Percentiles rank a stretch among this genome's conserved stretches.
These are phyloP conservation scores for Exserohilum rostratum DNA, from an alignment of 2,329 filamentous ascomycete species.

Conservation along the genomic window DNA sequence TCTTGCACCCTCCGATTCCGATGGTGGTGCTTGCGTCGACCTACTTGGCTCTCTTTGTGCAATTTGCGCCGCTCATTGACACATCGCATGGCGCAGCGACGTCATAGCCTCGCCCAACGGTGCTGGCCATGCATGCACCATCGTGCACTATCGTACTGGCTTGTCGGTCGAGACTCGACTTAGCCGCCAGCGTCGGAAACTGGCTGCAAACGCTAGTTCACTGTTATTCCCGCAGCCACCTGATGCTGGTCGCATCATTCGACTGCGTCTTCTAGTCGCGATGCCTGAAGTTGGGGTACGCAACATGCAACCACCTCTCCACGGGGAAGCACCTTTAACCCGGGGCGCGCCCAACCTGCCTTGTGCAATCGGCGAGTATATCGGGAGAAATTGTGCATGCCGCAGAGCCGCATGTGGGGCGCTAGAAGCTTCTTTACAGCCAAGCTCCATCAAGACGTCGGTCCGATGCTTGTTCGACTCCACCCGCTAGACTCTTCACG, in stretches of 20 bases:
- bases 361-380: constrained; percentile 6
- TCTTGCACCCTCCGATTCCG: constrained; percentile 7
- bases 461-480: constrained; percentile 28
- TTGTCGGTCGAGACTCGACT: constrained; percentile 4
- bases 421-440: constrained; percentile 41
- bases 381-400: constrained; percentile 24
- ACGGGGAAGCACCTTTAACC: background rate
- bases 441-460: constrained; percentile 36
- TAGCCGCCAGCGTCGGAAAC: background rate
- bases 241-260: constrained; percentile 4
- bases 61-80: constrained; percentile 11
- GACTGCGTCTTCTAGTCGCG: background rate
- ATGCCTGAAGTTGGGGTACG: background rate
- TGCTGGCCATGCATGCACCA: constrained; percentile 1
- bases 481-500: constrained; percentile 25
- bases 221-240: constrained; percentile 7
- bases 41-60: background rate
- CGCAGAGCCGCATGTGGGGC: constrained; percentile 39
- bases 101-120: constrained; percentile 2
- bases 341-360: constrained; percentile 4
- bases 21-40: constrained; percentile 5
- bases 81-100: constrained; percentile 2
- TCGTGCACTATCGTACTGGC: background rate
- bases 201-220: constrained; percentile 5
- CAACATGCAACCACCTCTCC: background rate